Evolutionary conservation across 306 rosid species (phyloP), one percentile per base, ranked within the genome.

Genomic region (Prunus mira): DNA sequence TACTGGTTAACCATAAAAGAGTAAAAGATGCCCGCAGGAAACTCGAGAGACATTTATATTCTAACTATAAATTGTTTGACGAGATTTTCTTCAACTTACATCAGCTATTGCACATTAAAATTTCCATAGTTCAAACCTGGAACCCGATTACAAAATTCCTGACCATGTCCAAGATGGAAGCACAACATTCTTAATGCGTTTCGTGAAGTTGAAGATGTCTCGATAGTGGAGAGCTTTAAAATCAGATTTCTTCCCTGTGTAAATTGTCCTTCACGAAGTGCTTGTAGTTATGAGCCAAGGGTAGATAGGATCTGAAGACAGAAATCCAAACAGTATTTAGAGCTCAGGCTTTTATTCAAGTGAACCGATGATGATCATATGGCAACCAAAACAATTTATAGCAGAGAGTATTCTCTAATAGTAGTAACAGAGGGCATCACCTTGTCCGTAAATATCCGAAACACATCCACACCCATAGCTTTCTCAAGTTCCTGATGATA

Each of bases 401-500:
- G 60, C 43, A 18, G 13, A 73, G 63, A 74, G 63, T 45, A 65
- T 65, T 67, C 67, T 13, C 14, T 62, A 65, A 34, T 9, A 46
- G 70, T 22, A 73, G 73, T 68, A 69, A 49, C 34, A 57, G 30
- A 80, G 52, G 54, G 12, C 10, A 68, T 63, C 86, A 91, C 98
- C 96, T 94, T 88, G 74, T 88, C 87, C 6, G 89, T 83, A 73
- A 94, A 81, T 71, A 83, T 15, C 57, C 81, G 76, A 82, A 91
- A 88, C 61, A 67, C 81, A 83, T 91, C 96, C 65, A 76, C 82
- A 24, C 74, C 87, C 93, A 91, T 88, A 30, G 97, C 96, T 79
- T 84, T 90, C 73, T 87, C 98, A 72, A 91, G 91, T 80, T 88
- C 97, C 96, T 94, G 68, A 73, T 45, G 14, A 76, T n/a, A 56